Percentiles rank a stretch among this genome's conserved stretches.
Evolutionary conservation across 2,329 filamentous ascomycete genomes (phyloP).

Genomic region (Coniochaeta pulveracea): DNA sequence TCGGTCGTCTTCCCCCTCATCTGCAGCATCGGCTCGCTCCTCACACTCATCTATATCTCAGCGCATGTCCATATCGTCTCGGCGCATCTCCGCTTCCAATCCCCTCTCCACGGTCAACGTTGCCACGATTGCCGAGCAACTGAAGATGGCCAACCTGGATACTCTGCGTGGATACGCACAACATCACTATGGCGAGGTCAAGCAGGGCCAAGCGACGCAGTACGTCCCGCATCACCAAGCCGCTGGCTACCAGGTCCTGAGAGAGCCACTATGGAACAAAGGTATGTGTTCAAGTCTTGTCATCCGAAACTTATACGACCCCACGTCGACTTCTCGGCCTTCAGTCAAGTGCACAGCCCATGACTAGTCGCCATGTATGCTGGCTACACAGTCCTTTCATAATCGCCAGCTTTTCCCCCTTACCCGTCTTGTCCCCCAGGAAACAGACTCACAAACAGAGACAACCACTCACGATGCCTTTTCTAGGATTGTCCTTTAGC

Average conservation of each 20-base stretch:
- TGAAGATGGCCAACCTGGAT: conserved; percentile 50
- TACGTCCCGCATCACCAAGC: conserved; percentile 40
- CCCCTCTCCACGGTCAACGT: conserved; percentile 47
- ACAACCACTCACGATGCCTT: too few relatives aligned
- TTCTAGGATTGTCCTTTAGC: conserved; percentile 48
- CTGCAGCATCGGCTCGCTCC: conserved; percentile 34
- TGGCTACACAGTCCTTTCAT: too few relatives aligned
- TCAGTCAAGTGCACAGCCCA: conserved; percentile 1
- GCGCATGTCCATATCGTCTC: conserved; percentile 36
- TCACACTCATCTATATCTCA: conserved; percentile 40
- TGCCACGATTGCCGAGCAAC: conserved; percentile 42
- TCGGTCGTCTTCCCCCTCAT: conserved; percentile 39
- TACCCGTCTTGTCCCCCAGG: background rate
- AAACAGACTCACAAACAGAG: too few relatives aligned
- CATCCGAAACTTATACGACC: conserved; percentile 15
- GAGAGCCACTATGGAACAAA: conserved; percentile 55
- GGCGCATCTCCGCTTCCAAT: conserved; percentile 39
- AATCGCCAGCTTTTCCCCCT: background rate
- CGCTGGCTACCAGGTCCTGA: conserved; percentile 48
- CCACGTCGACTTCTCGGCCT: conserved; percentile 1
- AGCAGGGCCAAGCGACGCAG: conserved; percentile 40
- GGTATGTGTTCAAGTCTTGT: too few relatives aligned
- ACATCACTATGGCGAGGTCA: conserved; percentile 42
- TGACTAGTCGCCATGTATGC: too few relatives aligned
- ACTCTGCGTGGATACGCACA: conserved; percentile 49